Evolutionary conservation across 169 alveolate species (phyloP), one percentile per base, ranked within the genome.

Genomic region (Cryptosporidium felis): DNA sequence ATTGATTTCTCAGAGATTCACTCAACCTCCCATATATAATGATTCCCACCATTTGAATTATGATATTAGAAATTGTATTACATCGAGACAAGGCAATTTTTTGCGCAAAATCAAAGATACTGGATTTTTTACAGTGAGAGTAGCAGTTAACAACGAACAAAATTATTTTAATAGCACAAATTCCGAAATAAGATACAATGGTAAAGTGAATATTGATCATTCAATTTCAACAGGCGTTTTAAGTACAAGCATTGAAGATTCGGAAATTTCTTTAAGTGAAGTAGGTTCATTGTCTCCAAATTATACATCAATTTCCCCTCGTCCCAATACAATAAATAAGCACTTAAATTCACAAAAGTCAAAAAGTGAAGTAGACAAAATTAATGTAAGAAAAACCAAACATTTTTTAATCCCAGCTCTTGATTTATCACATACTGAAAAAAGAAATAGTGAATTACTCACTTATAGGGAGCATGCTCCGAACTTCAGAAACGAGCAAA

Each of bases 361-460:
- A 30, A 62, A 23, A 45, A 42, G 5, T 28, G 38, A 18, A 65
- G 0, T 3, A 46, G 49, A 26, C 1, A 65, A 28, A 46, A 46
- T 5, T 4, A 18, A 26, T 2, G 10, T 42, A 14, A 40, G 10
- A 5, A 18, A 46, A 28, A 38, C 30, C 1, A 32, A 45, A 46
- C n/a, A 56, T 12, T 10, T 56, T 0, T n/a, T n/a, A n/a, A 47
- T 65, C 49, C 60, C 60, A 12, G 14, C 1, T 5, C 59, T 65
- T 21, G n/a, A 65, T 36, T 32, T 65, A 16, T n/a, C n/a, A 2
- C 34, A 12, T 8, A 30, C 46, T 42, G 40, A 65, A 45, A 44
- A 65, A 47, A 23, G 49, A 45, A 65, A 38, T n/a, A 28, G 59
- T n/a, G 81, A 65, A 26, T 46, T 46, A 49, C 5, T 45, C 5